Base-by-base conservation (phyloP, 2,329 filamentous ascomycete genomes). In the Macrophomina tecta region DNA sequence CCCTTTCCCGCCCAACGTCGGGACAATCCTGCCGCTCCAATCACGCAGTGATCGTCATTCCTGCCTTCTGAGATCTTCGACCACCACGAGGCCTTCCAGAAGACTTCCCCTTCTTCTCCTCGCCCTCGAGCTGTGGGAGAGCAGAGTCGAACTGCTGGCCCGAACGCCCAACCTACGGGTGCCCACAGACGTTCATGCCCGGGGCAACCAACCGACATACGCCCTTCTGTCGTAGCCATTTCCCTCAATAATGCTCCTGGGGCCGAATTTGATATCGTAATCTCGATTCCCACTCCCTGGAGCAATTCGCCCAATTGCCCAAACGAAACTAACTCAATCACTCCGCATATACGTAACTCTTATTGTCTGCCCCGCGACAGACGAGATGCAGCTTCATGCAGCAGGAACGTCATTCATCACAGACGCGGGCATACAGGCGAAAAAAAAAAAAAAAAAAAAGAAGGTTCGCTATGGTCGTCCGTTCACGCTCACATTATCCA, bases 241-340 rank as follows among this genome's bases (percentile, higher is more conserved):
- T 45, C 42, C 11, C 11, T 45, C 42, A 45, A n/a, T 45, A 45
- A 16, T n/a, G n/a, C 52, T 55, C 32, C 32, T 38, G 5, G 32
- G 28, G 18, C 23, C 32, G 30, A 45, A 55, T 55, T 55, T 55
- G 52, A 55, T 55, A 55, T 23, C 52, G 36, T 34, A 55, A 55
- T 55, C 36, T 34, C 32, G n/a, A 55, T 40, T 23, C 52, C 34
- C 52, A 38, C 8, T n/a, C 11, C 5, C 7, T n/a, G 11, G 30
- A 23, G 23, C 23, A 23, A 23, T 23, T 23, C 40, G 45, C 45
- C 45, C 45, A 18, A 48, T 48, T 18, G 18, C 16, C 45, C 14
- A 48, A 48, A 45, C 14, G 40, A 14, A n/a, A n/a, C 45, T 48
- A 18, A 48, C 18, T 18, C 8, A 14, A 12, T 38, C 36, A 38